A percentile compares a stretch with the other conserved stretches of the same genome.
Evolutionary conservation across 148 eudicot genomes (phyloP).

Genomic region (Tetragonia tetragonoides): DNA sequence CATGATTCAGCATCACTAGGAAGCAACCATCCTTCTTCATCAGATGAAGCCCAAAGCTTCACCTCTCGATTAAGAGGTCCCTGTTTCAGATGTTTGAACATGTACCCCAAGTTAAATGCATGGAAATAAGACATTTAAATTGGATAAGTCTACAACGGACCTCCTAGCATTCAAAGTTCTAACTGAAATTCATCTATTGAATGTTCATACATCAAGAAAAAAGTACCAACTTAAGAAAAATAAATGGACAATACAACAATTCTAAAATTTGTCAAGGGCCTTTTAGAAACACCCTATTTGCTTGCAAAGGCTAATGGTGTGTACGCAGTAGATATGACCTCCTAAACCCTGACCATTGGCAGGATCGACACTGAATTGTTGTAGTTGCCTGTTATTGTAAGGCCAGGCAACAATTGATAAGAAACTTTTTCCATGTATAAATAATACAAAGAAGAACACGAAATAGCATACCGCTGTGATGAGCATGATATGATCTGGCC

Average conservation of each 20-base stretch:
- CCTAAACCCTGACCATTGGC: neutral
- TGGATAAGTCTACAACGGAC: too few species aligned
- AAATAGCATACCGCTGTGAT: constrained; percentile 72
- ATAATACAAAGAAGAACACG: constrained; percentile 5
- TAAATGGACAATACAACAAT: too few species aligned
- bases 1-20: constrained; percentile 97
- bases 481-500: constrained; percentile 89
- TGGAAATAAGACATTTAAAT: neutral
- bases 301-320: neutral
- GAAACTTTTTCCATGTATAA: neutral
- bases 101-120: constrained; percentile 6
- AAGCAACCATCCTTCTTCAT: constrained; percentile 99
- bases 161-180: too few species aligned
- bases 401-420: neutral
- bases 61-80: constrained; percentile 89
- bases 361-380: neutral
- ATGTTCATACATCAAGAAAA: too few species aligned
- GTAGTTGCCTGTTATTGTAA: too few species aligned
- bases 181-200: too few species aligned
- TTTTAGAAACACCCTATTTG: neutral
- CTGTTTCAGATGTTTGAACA: constrained; percentile 28
- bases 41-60: constrained; percentile 83
- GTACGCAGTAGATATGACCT: neutral
- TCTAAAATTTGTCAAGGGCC: neutral
- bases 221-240: too few species aligned